These are phyloP conservation scores for Ogataea glucozyma DNA, from an alignment of 805 yeast species.

Conservation along the genomic window DNA sequence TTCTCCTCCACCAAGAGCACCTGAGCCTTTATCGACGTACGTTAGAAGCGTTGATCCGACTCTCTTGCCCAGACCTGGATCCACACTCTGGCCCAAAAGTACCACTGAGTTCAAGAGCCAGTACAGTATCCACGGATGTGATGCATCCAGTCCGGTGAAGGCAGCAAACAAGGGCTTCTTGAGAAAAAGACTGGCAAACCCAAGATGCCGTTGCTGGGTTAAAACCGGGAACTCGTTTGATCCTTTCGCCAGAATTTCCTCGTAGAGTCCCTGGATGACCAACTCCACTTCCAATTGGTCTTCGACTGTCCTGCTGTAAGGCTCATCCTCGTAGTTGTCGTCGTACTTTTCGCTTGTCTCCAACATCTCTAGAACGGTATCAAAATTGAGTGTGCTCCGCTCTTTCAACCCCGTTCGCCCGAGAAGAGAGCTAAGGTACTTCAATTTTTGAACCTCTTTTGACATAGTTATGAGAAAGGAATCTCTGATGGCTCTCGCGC, in stretches of 20 bases:
- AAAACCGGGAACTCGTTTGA: conserved; percentile 33
- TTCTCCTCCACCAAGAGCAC: conserved; percentile 86
- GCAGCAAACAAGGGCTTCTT: conserved; percentile 48
- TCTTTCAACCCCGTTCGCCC: background rate
- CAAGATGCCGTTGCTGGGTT: conserved; percentile 40
- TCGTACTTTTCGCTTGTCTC: conserved; percentile 16
- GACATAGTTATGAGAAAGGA: too few species aligned
- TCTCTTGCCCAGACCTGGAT: conserved; percentile 19
- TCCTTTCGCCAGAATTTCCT: conserved; percentile 32
- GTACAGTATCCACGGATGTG: conserved; percentile 88
- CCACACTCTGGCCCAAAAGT: conserved; percentile 41
- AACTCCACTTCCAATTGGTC: conserved; percentile 44
- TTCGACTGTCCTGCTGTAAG: conserved; percentile 37
- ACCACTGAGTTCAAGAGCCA: conserved; percentile 70
- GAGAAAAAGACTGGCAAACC: conserved; percentile 45
- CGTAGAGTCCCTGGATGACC: conserved; percentile 33
- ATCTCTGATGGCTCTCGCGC: too few species aligned
- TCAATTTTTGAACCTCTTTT: conserved; percentile 4
- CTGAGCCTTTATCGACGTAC: conserved; percentile 38
- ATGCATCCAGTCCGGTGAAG: conserved; percentile 70
- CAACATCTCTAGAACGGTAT: conserved; percentile 28
- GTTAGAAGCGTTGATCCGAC: conserved; percentile 33
- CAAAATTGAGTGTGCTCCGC: conserved; percentile 21
- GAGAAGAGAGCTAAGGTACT: conserved; percentile 6
- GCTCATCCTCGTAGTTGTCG: conserved; percentile 20